Evolutionary conservation across 805 yeast species (phyloP).

Genomic region (Candida sonorensis): DNA sequence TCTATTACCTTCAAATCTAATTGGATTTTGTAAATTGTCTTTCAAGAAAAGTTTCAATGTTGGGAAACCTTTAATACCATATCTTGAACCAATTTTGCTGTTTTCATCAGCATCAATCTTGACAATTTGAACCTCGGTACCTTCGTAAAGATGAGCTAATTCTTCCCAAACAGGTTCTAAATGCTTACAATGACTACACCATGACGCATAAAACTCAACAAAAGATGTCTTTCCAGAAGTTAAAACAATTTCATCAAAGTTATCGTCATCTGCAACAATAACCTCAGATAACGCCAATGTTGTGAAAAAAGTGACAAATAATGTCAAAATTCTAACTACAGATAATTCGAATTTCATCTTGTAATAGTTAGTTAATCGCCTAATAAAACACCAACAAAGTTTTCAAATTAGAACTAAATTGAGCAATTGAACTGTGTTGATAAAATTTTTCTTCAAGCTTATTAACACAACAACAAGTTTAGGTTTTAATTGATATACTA

Average conservation of each 20-base stretch:
- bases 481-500: too few relatives aligned
- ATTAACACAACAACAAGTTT: too few relatives aligned
- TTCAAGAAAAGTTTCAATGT: slow-evolving; percentile 51
- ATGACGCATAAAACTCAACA: slow-evolving; percentile 68
- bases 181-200: slow-evolving; percentile 66
- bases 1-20: slow-evolving; percentile 50
- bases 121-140: slow-evolving; percentile 24
- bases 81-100: slow-evolving; percentile 41
- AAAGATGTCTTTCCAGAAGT: slow-evolving; percentile 65
- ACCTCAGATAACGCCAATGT: slow-evolving; percentile 22
- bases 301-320: background rate
- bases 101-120: slow-evolving; percentile 59
- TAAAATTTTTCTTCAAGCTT: too few relatives aligned
- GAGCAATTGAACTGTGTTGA: too few relatives aligned
- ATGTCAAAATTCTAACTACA: background rate
- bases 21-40: slow-evolving; percentile 38
- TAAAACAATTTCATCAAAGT: slow-evolving; percentile 48
- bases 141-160: slow-evolving; percentile 17
- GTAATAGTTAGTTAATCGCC: too few relatives aligned
- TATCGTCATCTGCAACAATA: slow-evolving; percentile 39
- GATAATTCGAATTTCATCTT: slow-evolving; percentile 2
- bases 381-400: too few relatives aligned
- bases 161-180: slow-evolving; percentile 43
- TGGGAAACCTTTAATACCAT: slow-evolving; percentile 59
- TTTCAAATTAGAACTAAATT: too few relatives aligned